These are phyloP conservation scores for Ophiocordyceps camponoti-leonardi DNA, from an alignment of 2,329 filamentous ascomycete genomes.

Conservation along the genomic window DNA sequence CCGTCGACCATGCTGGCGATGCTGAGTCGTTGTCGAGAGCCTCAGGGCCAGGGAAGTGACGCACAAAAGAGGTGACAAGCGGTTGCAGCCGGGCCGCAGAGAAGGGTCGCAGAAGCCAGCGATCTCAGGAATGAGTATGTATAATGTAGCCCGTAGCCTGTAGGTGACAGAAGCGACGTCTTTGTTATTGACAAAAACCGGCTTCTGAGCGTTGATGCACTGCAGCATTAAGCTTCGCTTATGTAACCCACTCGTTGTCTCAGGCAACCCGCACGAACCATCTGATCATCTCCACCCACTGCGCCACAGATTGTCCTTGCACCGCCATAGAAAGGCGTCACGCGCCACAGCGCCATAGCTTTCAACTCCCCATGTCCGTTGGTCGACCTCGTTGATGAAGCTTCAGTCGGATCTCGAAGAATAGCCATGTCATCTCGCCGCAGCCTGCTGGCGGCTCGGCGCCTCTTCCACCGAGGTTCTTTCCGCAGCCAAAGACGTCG, in stretches of 20 bases:
- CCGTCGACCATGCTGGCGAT: conserved; percentile 37
- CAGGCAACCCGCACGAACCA: not conserved
- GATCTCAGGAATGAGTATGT: not conserved
- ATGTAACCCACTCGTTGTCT: not conserved
- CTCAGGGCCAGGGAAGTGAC: not conserved
- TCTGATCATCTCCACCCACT: not conserved
- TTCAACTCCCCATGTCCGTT: not conserved
- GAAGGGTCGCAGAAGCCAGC: not conserved
- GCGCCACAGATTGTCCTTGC: not conserved
- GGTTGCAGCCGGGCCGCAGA: not conserved
- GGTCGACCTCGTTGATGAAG: not conserved
- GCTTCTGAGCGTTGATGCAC: not conserved
- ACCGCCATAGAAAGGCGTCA: conserved; percentile 1
- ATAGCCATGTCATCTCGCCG: conserved; percentile 2
- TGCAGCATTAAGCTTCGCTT: not conserved
- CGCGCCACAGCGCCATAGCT: not conserved
- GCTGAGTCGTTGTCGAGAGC: not conserved
- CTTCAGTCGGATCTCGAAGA: not conserved
- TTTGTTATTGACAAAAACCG: not conserved
- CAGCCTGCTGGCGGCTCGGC: conserved; percentile 9
- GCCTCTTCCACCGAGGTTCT: conserved; percentile 30
- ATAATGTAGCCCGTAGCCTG: not conserved
- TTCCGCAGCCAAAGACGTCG: conserved; percentile 17
- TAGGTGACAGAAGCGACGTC: not conserved
- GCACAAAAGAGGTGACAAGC: not conserved